A percentile compares a stretch with the other conserved stretches of the same genome.
phyloP scores from a whole-genome alignment of 495 filamentous ascomycete species.

The Diplogelasinospora grovesii region DNA sequence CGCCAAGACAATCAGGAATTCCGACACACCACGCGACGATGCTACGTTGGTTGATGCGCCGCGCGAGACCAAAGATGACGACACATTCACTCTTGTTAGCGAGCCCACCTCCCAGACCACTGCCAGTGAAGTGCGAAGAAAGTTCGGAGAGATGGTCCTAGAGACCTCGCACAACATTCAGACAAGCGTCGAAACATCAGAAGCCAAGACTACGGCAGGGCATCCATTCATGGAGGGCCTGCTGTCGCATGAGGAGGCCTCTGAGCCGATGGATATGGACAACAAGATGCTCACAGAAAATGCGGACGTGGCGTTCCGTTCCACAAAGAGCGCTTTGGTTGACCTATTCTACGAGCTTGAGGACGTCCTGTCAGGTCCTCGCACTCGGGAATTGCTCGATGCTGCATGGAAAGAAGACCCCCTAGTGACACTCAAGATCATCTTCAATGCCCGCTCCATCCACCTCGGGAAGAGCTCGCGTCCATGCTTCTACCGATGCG shows the following conservation, averaged over 20 bases:
- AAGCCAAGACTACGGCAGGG: neutral
- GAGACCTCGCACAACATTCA: neutral
- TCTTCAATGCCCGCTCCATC: conserved; percentile 47
- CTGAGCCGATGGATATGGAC: conserved; percentile 13
- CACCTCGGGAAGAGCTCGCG: conserved; percentile 40
- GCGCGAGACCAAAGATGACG: neutral
- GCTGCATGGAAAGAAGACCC: conserved; percentile 35
- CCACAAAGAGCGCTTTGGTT: conserved; percentile 32
- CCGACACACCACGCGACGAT: neutral
- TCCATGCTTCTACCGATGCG: conserved; percentile 34
- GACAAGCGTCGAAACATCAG: neutral
- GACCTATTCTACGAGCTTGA: conserved; percentile 41
- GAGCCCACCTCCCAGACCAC: neutral
- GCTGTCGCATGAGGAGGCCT: conserved; percentile 6
- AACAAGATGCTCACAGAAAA: conserved; percentile 42
- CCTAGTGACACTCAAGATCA: conserved; percentile 39
- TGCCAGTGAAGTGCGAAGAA: neutral
- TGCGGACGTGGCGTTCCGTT: conserved; percentile 28
- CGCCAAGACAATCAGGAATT: neutral
- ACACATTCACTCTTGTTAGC: neutral
- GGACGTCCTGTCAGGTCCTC: conserved; percentile 19
- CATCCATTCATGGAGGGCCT: conserved; percentile 24
- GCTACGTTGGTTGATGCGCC: neutral
- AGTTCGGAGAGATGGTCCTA: neutral
- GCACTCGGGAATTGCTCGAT: conserved; percentile 28